Base-by-base conservation (phyloP, 805 yeast species). In the Lipomyces mesembrius region DNA sequence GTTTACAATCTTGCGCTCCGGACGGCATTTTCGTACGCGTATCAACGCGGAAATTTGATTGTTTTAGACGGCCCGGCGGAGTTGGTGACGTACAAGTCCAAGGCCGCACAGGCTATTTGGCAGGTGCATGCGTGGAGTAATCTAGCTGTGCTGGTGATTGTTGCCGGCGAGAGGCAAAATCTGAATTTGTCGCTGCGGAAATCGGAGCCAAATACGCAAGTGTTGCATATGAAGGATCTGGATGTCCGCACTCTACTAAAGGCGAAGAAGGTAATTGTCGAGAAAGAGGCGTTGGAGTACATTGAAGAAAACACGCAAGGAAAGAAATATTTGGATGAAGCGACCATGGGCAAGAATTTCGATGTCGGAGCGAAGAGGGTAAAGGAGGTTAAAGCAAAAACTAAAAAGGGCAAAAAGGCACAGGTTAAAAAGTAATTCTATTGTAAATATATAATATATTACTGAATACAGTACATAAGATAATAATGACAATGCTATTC, bases 21-120 rank as follows among this genome's bases (percentile, higher is more conserved):
- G 76, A 85, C 88, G 57, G 98, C 98, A 1, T 82, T 95, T 68
- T 88, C 96, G 74, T 87, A 87, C 70, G 90, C 87, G 72, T 95
- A 91, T 80, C 86, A 88, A 75, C 82, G 83, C 57, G 97, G 97
- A 6, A 86, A 83, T 65, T 79, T 95, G 65, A 84, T 81, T 68
- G 84, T 95, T 25, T 80, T 94, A 66, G 97, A 95, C 20, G 81
- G 79, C 20, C 76, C 77, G 60, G 81, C 79, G 22, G 82, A 79
- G 53, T 74, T 78, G 29, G n/a, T 49, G 20, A 43, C 64, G 8
- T 17, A 29, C 29, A 34, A 66, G 11, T 29, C 66, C 34, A 37
- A 57, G 20, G 70, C 72, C 0, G 62, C 60, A 20, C 49, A 12
- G 29, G 29, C 57, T 17, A 35, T 70, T 35, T 59, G 60, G 61